phyloP scores from a whole-genome alignment of 139 green algal species.

The Tetradesmus lagerheimii region DNA sequence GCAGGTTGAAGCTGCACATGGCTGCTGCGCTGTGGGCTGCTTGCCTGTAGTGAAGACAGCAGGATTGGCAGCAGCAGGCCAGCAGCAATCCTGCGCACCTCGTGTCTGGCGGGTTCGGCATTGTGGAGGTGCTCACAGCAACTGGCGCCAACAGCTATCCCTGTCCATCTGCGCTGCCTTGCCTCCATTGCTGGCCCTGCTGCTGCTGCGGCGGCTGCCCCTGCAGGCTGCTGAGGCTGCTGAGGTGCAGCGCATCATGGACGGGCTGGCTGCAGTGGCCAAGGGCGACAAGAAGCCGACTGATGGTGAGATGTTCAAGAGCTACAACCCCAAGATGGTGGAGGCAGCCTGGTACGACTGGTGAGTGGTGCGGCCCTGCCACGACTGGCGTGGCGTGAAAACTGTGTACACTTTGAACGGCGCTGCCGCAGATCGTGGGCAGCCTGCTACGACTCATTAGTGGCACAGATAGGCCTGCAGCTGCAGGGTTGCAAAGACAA shows the following conservation, averaged over 20 bases:
- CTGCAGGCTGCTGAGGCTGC: slow-evolving; percentile 78
- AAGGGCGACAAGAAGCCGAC: slow-evolving; percentile 92
- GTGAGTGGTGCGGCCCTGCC: slow-evolving; percentile 43
- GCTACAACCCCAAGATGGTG: slow-evolving; percentile 87
- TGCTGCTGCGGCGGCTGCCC: not conserved
- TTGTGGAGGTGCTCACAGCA: no score
- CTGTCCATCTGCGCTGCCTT: no score
- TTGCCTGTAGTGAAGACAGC: not conserved
- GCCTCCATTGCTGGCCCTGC: no score
- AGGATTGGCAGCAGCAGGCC: not conserved
- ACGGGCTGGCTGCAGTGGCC: slow-evolving; percentile 69
- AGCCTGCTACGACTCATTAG: no score
- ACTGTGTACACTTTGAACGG: no score
- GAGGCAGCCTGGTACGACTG: slow-evolving; percentile 76
- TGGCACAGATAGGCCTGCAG: no score
- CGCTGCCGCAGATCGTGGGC: no score
- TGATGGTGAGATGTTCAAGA: slow-evolving; percentile 81
- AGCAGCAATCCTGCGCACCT: no score
- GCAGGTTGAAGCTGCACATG: not conserved
- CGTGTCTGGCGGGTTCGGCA: no score
- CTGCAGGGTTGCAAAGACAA: no score
- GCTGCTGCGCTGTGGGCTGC: not conserved
- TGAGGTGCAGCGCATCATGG: slow-evolving; percentile 72
- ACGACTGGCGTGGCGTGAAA: no score
- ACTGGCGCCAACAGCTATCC: no score